Evolutionary conservation across 805 yeast genomes (phyloP), one percentile per base, ranked within the genome.

Genomic region (Yarrowia yakushimensis): DNA sequence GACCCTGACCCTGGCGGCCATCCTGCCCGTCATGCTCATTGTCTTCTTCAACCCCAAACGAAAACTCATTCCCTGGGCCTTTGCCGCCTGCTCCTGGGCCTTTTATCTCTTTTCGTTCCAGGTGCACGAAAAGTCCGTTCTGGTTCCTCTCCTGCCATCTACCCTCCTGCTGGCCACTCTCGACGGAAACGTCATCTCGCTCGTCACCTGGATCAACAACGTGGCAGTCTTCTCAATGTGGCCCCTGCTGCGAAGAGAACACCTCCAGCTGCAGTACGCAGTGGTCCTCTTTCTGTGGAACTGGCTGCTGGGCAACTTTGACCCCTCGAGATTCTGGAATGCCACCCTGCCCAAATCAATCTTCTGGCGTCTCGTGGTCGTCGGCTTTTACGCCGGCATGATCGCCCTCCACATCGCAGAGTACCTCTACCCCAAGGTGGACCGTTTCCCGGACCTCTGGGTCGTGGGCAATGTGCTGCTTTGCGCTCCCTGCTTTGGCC

Each of bases 91-190:
- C 63, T 85, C 99, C 0, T 81, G 94, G 85, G 86, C 96, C 0
- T 94, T 94, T 71, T 94, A 80, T 72, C 77, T 94, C 60, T 94
- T 94, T 72, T 87, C 96, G 31, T 94, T 90, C 78, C 98, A 93
- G 72, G 98, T 94, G 4, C 99, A 94, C 72, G 98, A 94, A 74
- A 94, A 94, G 75, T 83, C 94, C 0, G 92, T 94, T 15, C 76
- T 94, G 64, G 81, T 94, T 2, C 98, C 99, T 0, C 78, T 94
- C 66, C 71, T 94, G 68, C 98, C 98, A 5, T 82, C 90, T 11
- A 84, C 94, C 0, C 76, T 94, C 62, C 74, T 92, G 8, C 77
- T 82, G 66, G 78, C 83, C 48, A 76, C 80, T 31, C 36, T 69
- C 30, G 82, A 83, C 36, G 77, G 84, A 45, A 78, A 83, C 65